Evolutionary conservation across 495 filamentous ascomycete species (phyloP), one percentile per base, ranked within the genome.

Genomic region (Amorphotheca resinae): DNA sequence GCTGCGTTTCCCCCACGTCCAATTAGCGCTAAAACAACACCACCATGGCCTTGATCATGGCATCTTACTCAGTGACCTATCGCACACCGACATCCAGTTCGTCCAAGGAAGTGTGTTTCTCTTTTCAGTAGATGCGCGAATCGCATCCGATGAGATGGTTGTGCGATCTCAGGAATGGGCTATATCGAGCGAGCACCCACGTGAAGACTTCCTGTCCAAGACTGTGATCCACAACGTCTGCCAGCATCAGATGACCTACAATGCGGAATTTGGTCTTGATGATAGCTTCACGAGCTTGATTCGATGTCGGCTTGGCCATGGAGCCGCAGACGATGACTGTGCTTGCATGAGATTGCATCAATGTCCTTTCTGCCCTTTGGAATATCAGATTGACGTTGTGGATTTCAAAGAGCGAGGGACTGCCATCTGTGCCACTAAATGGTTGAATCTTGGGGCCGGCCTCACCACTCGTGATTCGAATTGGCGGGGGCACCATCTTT

Each of bases 91-190:
- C 20, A 33, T 34, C 22, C 22, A 34, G 39, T 41, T 44, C 46
- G 26, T 38, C 35, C 21, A 38, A 33, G 36, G 46, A 31, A 41
- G 43, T 30, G 42, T 46, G 21, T 45, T 42, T 17, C 41, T 49
- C 22, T 38, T 53, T 39, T 49, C 45, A 30, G 50, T 53, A 30
- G 46, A 52, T 30, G 46, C 50, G 22, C 50, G 38, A 36, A 41
- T 49, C 41, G 42, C 42, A 38, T 34, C 28, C 28, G 12, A 45
- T 38, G 35, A 46, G 40, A 30, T 53, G 41, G 35, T 34, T 38
- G 23, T 53, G 46, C 36, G 50, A 33, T 42, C 48, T 44, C 46
- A 53, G 38, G 38, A 53, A 41, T 53, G 50, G 46, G 46, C 41
- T 33, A 30, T 45, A 37, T 33, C 43, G 38, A 41, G 38, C 21